Base-by-base conservation (phyloP, 2,329 filamentous ascomycete genomes). In the Aspergillus aculeatus region DNA sequence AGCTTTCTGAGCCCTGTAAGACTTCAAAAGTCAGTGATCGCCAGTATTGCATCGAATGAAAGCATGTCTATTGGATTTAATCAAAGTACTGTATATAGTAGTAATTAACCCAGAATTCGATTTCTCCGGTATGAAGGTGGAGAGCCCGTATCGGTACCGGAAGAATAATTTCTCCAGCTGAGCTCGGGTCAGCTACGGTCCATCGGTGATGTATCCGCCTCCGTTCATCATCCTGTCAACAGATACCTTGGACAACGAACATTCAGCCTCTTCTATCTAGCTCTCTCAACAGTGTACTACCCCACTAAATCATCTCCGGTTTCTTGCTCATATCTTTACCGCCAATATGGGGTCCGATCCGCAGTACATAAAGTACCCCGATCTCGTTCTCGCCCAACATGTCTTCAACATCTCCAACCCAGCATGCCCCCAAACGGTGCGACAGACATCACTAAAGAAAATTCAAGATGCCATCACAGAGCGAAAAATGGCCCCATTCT, bases 321-420 rank as follows among this genome's bases (percentile, higher is more conserved):
- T 7, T n/a, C 53, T 21, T 57, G 29, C 50, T 54, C 59, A 47
- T 61, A 57, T 50, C 52, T 59, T 58, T 57, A 51, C 65, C 67
- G 77, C 62, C 68, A 85, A 79, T 79, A 87, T 82, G 80, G 80
- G 79, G 62, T 81, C 86, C 69, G 86, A 89, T 74, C 84, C 85
- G 65, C 86, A 87, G 72, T 88, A 86, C 75, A 82, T 85, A 68
- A 84, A 84, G 74, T 87, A 84, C 69, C 86, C 86, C 56, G 80
- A 86, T 73, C 85, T 89, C 70, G 77, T 82, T 64, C 81, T 89
- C 71, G 83, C 86, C 58, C 86, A 88, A 78, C 81, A 86, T 78
- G 85, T 89, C 77, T 89, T 89, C 81, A 84, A 85, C 70, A 79
- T 89, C 73, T 85, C 85, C 66, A 87, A 86, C 73, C 83, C 84